Conservation (phyloP, 352 stramenopile genomes). For the Globisporangium spiculum region DNA sequence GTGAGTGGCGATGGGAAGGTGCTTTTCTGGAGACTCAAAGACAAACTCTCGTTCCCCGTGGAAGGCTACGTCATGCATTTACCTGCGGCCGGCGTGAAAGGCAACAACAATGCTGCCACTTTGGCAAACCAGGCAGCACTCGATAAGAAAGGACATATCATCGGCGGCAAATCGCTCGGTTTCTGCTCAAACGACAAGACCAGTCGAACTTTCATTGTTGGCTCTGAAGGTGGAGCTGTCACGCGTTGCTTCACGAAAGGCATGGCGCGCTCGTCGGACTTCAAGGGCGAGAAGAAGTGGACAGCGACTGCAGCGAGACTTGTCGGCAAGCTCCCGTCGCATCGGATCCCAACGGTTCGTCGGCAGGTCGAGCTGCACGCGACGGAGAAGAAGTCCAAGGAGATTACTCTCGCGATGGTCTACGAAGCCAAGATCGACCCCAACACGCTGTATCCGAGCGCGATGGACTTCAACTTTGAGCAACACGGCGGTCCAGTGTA, state of each 20-base stretch:
- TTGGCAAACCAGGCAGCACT: background rate
- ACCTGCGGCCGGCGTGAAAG: constrained; percentile 11
- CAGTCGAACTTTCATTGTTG: constrained; percentile 70
- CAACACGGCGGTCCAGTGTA: constrained; percentile 75
- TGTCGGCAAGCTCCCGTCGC: constrained; percentile 49
- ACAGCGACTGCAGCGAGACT: constrained; percentile 59
- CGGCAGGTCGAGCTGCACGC: constrained; percentile 70
- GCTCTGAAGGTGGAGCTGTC: constrained; percentile 69
- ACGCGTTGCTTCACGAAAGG: constrained; percentile 63
- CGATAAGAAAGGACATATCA: constrained; percentile 23
- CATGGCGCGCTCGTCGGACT: constrained; percentile 46
- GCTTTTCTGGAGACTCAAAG: constrained; percentile 83
- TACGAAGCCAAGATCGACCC: constrained; percentile 76
- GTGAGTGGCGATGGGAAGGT: constrained; percentile 84
- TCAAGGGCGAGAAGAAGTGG: constrained; percentile 83
- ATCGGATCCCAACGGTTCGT: constrained; percentile 42
- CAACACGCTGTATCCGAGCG: constrained; percentile 51
- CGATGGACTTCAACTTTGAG: constrained; percentile 77
- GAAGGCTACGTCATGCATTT: constrained; percentile 82
- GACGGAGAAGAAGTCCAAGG: constrained; percentile 54
- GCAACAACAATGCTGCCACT: constrained; percentile 13
- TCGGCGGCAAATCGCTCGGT: constrained; percentile 60
- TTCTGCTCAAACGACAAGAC: constrained; percentile 69
- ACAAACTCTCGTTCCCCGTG: constrained; percentile 83
- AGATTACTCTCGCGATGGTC: constrained; percentile 66